Base-by-base conservation (phyloP, 2,329 filamentous ascomycete genomes). In the Leptographium galeiforme region DNA sequence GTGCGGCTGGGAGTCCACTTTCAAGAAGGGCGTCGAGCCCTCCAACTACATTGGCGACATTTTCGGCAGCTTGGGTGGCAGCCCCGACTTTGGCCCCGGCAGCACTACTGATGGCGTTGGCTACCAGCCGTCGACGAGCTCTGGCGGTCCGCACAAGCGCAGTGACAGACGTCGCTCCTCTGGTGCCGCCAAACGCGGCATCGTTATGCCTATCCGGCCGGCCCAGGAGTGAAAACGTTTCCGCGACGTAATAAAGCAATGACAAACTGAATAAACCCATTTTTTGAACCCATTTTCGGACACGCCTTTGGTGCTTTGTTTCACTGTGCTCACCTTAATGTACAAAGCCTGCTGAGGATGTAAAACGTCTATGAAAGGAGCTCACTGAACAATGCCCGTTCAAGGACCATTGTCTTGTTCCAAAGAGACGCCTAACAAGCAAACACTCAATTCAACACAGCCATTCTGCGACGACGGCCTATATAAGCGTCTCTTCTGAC, bases 1-100 rank as follows among this genome's bases (percentile, higher is more conserved):
- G 13, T 55, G 64, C 0, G 73, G 69, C 5, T 89, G 85, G 85
- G 68, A 81, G 43, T 63, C 63, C 14, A 80, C 69, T 0, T 88
- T 82, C 59, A 66, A 70, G 39, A 57, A 63, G 1, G 85, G 85
- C 3, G 66, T 88, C 41, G 63, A 69, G 56, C 68, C 82, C 0
- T 68, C 63, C 2, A 87, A 87, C 61, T 88, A 88, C 60, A 68
- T 87, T 40, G 84, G 84, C 7, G 83, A 87, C 61, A 82, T 88
- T 52, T 82, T 87, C 58, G 84, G 82, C 14, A 82, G 77, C 11
- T 67, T 88, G 5, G 83, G 82, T 1, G 83, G 82, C 1, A 63
- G 67, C 43, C 82, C 83, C 0, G 79, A 85, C 62, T 87, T 85
- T 64, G 83, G 83, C 0, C 73, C 74, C 0, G 76, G 75, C 1